Base-by-base conservation (phyloP, 2,329 filamentous ascomycete genomes). In the Xylariaceae sp. region DNA sequence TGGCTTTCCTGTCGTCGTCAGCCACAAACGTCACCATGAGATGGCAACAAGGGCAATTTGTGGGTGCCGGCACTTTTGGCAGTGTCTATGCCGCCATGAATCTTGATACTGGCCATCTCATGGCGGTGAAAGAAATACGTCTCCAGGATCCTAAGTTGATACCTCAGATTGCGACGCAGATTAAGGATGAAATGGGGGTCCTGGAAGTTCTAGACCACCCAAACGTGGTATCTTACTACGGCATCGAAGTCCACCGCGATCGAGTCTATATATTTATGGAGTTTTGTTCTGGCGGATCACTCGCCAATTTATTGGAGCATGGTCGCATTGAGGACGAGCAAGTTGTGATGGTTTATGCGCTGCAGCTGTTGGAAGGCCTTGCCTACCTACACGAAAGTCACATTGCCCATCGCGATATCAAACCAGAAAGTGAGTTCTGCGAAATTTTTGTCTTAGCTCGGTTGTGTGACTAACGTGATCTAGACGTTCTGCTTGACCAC, bases 251-350 rank as follows among this genome's bases (percentile, higher is more conserved):
- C 3, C 93, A 98, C 66, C 81, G 93, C 49, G 93, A 98, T 72
- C 93, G 95, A 61, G 93, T 98, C n/a, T 98, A 97, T 66, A 96
- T 98, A 53, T 98, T 98, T 63, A 98, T 98, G 93, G 93, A 98
- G 65, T 97, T 95, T 66, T 98, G 93, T 64, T 94, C 89, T 4
- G 91, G 93, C 38, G 93, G 93, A 16, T 97, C 91, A 13, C 74
- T 98, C 37, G 90, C 93, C 32, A 86, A 80, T 38, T 71, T 98
- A 39, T 73, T 98, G 32, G 93, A 98, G 63, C 91, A 98, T 59
- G 93, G 93, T 11, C 86, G 93, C 31, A 96, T 98, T 49, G 93
- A 96, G 68, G 94, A 97, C 60, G 93, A 98, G 64, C 93, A 90
- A 42, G 90, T 97, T 48, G 91, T 95, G 47, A 94, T 94, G 81